Base-by-base conservation (phyloP, 2,329 filamentous ascomycete genomes). In the Geosmithia flava region DNA sequence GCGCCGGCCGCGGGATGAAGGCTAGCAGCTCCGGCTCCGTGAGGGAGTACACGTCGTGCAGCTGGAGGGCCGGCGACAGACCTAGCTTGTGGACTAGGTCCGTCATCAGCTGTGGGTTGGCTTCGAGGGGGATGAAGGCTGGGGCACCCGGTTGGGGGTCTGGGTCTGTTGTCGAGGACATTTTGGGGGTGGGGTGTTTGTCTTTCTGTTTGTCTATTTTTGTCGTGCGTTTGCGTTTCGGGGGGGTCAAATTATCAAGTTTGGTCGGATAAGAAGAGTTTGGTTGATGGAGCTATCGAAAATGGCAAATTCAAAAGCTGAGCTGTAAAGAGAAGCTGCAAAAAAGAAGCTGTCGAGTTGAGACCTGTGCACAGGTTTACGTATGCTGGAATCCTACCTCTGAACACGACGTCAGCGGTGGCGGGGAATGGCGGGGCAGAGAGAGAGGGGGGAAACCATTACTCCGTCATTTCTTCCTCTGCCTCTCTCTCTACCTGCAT, bases 1-100 rank as follows among this genome's bases (percentile, higher is more conserved):
- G 77, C 2, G 87, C 86, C 2, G 93, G 93, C 1, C 90, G 86
- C 0, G 93, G 90, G 40, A 97, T 80, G 66, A 95, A 89, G 52
- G 81, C 78, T 47, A 97, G 80, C 40, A 96, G 77, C 47, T 89
- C 82, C 0, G 86, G 81, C 47, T 97, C 90, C 53, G 85, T 83
- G 59, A 97, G 83, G 55, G 84, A 90, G 76, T 83, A 96, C 64
- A 97, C 87, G 67, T 97, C 91, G 72, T 94, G 83, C 67, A 95
- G 83, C 57, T 79, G 74, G 44, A 97, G 76, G 23, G 76, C 72
- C n/a, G 68, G 60, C n/a, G 85, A 85, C 49, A 97, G 80, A 53
- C 91, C 91, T 23, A 97, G 85, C 56, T 81, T 80, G 69, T 85
- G 86, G 45, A 94, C 78, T 37, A 97, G 82, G 42, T 74, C 69